Percentiles rank a stretch among this genome's conserved stretches.
These are phyloP conservation scores for Sarocladiaceae sp. DNA, from an alignment of 2,329 filamentous ascomycete genomes.

Conservation along the genomic window DNA sequence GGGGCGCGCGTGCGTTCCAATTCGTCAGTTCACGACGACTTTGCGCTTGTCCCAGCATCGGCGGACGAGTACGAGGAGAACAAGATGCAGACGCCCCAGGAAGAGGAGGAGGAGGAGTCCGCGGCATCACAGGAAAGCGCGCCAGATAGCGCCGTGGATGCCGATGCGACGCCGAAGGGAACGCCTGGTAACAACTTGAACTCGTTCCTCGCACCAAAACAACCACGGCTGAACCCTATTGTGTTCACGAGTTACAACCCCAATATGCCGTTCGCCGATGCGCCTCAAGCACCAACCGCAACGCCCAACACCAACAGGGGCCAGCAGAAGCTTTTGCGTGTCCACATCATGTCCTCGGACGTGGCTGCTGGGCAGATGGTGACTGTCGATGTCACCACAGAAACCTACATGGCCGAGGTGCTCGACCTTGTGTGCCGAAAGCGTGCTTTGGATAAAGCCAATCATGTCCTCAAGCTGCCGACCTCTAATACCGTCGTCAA, in stretches of 20 bases:
- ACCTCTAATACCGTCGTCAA: slow-evolving; percentile 69
- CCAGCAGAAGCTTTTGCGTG: slow-evolving; percentile 62
- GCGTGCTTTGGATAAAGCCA: slow-evolving; percentile 70
- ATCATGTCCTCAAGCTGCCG: slow-evolving; percentile 72
- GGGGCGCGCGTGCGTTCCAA: slow-evolving; percentile 55
- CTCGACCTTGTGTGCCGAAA: slow-evolving; percentile 73
- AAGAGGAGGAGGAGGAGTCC: slow-evolving; percentile 43
- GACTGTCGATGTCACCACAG: slow-evolving; percentile 69
- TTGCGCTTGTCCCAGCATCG: slow-evolving; percentile 69
- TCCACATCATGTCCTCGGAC: slow-evolving; percentile 66
- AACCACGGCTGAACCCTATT: slow-evolving; percentile 50
- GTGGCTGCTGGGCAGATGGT: slow-evolving; percentile 66
- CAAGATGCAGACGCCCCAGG: slow-evolving; percentile 60
- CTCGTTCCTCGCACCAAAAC: slow-evolving; percentile 22
- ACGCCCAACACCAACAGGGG: slow-evolving; percentile 45
- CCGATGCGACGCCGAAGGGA: slow-evolving; percentile 20
- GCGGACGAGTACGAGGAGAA: slow-evolving; percentile 64
- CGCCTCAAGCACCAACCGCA: slow-evolving; percentile 41
- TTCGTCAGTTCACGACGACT: slow-evolving; percentile 75
- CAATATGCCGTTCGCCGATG: slow-evolving; percentile 49
- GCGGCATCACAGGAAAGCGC: neutral
- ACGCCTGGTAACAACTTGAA: slow-evolving; percentile 24
- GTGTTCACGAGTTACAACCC: slow-evolving; percentile 54
- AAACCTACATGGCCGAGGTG: slow-evolving; percentile 77
- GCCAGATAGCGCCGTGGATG: slow-evolving; percentile 25